These are phyloP conservation scores for Globisporangium uncinulatum DNA, from an alignment of 352 stramenopile genomes.

Conservation along the genomic window DNA sequence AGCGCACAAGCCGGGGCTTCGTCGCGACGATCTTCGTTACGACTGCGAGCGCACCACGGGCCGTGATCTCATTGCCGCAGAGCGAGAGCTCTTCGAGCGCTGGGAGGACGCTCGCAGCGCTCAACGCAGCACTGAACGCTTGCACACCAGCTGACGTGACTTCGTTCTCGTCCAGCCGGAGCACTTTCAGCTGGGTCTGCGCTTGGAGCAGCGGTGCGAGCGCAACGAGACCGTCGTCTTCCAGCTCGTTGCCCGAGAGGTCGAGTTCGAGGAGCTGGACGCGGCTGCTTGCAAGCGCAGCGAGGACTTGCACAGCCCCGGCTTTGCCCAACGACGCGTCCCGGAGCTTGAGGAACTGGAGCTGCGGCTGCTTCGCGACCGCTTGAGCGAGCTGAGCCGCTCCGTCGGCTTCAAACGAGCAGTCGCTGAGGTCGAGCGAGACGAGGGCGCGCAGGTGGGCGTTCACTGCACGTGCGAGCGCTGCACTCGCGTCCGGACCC, in stretches of 20 bases:
- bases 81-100: slow-evolving; percentile 52
- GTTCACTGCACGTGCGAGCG: slow-evolving; percentile 42
- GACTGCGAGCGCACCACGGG: slow-evolving; percentile 57
- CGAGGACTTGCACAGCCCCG: slow-evolving; percentile 59
- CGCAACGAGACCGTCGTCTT: slow-evolving; percentile 53
- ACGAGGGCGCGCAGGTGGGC: slow-evolving; percentile 41
- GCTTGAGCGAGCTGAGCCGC: slow-evolving; percentile 60
- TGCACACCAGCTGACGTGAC: slow-evolving; percentile 54
- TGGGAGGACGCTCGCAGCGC: slow-evolving; percentile 19
- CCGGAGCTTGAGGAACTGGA: slow-evolving; percentile 84
- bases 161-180: slow-evolving; percentile 82
- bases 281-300: slow-evolving; percentile 53
- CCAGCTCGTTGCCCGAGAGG: slow-evolving; percentile 88
- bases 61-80: slow-evolving; percentile 70
- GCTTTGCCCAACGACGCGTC: slow-evolving; percentile 85
- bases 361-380: slow-evolving; percentile 50
- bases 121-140: slow-evolving; percentile 25
- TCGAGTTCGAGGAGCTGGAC: slow-evolving; percentile 78
- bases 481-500: slow-evolving; percentile 41
- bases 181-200: slow-evolving; percentile 42
- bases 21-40: slow-evolving; percentile 36
- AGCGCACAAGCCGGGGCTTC: slow-evolving; percentile 29
- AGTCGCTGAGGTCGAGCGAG: slow-evolving; percentile 91
- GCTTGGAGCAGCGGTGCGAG: slow-evolving; percentile 58
- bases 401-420: slow-evolving; percentile 84